Evolutionary conservation across 2,329 filamentous ascomycete species (phyloP).

Genomic region (Exophiala oligosperma): DNA sequence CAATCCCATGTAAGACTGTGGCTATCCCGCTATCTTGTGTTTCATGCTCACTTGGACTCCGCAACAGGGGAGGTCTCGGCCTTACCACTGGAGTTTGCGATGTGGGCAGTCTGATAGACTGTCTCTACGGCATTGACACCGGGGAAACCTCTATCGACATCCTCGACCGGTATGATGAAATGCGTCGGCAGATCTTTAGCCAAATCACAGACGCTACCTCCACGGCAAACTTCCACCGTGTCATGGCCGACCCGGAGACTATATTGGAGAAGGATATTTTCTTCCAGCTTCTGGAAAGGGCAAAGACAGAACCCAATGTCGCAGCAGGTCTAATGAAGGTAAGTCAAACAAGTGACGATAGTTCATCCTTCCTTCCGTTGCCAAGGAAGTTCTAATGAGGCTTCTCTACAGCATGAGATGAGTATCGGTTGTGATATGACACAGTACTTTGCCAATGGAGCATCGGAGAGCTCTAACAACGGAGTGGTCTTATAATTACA

Average conservation of each 20-base stretch:
- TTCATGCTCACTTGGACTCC: too few relatives aligned
- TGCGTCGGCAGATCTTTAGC: constrained; percentile 40
- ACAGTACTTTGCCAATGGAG: not conserved
- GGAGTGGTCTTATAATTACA: too few relatives aligned
- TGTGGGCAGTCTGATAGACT: constrained; percentile 61
- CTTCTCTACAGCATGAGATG: not conserved
- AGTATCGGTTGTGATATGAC: not conserved
- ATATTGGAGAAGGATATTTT: constrained; percentile 37
- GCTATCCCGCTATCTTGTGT: not conserved
- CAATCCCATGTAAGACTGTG: constrained; percentile 16
- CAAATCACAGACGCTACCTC: constrained; percentile 41
- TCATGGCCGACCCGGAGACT: constrained; percentile 36
- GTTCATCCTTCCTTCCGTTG: not conserved
- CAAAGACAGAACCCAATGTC: not conserved
- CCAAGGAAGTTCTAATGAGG: not conserved
- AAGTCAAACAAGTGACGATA: not conserved
- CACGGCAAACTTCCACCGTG: constrained; percentile 41
- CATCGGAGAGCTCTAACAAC: too few relatives aligned
- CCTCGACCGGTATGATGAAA: constrained; percentile 43
- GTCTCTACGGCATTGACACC: constrained; percentile 47
- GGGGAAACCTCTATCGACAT: constrained; percentile 40
- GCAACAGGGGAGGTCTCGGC: constrained; percentile 54
- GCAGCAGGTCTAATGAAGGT: not conserved
- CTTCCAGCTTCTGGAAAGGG: constrained; percentile 24
- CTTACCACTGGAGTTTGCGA: constrained; percentile 65